Evolutionary conservation across 345 rosid genomes (phyloP).

Genomic region (Mercurialis annua): DNA sequence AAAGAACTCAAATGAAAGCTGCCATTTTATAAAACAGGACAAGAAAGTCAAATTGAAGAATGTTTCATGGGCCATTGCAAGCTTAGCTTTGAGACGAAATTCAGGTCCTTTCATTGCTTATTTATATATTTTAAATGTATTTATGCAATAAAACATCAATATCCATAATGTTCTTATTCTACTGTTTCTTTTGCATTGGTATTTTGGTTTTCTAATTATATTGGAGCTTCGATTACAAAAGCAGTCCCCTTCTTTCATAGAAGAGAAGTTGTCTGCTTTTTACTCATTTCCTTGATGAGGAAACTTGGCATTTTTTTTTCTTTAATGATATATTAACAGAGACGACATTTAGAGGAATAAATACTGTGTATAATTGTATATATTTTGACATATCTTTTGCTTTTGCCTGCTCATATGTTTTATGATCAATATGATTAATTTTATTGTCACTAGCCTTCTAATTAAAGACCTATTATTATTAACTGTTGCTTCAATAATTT

Average conservation of each 20-base stretch:
- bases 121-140: neutral
- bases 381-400: neutral
- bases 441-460: too few species aligned
- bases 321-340: neutral
- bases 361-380: too few species aligned
- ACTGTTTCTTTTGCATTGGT: conserved; percentile 2
- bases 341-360: neutral
- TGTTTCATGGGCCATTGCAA: conserved; percentile 82
- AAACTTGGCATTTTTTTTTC: neutral
- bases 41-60: conserved; percentile 70
- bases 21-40: conserved; percentile 38
- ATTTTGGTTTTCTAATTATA: neutral
- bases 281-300: neutral
- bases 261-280: neutral
- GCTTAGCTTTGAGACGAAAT: conserved; percentile 63
- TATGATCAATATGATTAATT: neutral
- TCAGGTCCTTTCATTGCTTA: conserved; percentile 49
- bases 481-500: too few species aligned
- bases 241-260: neutral
- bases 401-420: neutral
- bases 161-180: neutral
- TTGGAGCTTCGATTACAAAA: neutral
- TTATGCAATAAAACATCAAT: neutral
- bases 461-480: too few species aligned
- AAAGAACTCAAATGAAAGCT: conserved; percentile 14